Percentiles rank a stretch among this genome's conserved stretches.
These are phyloP conservation scores for Strombidium stylifer DNA, from an alignment of 73 alveolate genomes.

Conservation along the genomic window DNA sequence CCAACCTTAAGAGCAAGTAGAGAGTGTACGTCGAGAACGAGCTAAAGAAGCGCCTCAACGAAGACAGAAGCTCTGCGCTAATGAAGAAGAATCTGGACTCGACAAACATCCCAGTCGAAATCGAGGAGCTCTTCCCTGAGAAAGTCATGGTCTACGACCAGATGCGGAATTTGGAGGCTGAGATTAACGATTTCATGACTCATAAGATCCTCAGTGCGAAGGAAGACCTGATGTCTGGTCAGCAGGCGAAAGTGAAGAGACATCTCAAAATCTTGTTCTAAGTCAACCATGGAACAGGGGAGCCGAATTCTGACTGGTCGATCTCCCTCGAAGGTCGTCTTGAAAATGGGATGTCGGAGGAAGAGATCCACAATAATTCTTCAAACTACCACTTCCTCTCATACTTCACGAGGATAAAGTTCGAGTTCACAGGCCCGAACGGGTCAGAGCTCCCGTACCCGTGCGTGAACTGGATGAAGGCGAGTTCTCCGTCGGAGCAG, in stretches of 20 bases:
- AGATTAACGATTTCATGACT: constrained; percentile 24
- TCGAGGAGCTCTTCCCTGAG: constrained; percentile 24
- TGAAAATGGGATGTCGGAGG: constrained; percentile 13
- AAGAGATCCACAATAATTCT: background rate
- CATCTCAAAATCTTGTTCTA: constrained; percentile 14
- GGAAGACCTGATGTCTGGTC: constrained; percentile 32
- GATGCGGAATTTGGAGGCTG: constrained; percentile 35
- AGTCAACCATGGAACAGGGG: constrained; percentile 1
- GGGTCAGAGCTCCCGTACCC: constrained; percentile 44
- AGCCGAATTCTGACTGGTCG: constrained; percentile 42
- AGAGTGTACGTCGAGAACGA: too few species aligned
- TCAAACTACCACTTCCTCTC: constrained; percentile 28
- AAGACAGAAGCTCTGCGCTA: too few species aligned
- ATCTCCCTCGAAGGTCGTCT: constrained; percentile 55
- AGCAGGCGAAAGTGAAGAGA: constrained; percentile 20
- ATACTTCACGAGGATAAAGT: constrained; percentile 39
- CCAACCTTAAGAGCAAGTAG: too few species aligned
- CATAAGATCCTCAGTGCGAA: constrained; percentile 35
- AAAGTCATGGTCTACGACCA: constrained; percentile 34
- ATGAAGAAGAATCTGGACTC: constrained; percentile 31
- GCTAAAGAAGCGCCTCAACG: too few species aligned
- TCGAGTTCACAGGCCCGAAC: constrained; percentile 40
- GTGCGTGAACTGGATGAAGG: constrained; percentile 31
- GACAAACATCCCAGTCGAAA: constrained; percentile 28
- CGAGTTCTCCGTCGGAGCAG: constrained; percentile 3